phyloP scores from a whole-genome alignment of 805 yeast species.

The Diddensiella caesifluorescens region DNA sequence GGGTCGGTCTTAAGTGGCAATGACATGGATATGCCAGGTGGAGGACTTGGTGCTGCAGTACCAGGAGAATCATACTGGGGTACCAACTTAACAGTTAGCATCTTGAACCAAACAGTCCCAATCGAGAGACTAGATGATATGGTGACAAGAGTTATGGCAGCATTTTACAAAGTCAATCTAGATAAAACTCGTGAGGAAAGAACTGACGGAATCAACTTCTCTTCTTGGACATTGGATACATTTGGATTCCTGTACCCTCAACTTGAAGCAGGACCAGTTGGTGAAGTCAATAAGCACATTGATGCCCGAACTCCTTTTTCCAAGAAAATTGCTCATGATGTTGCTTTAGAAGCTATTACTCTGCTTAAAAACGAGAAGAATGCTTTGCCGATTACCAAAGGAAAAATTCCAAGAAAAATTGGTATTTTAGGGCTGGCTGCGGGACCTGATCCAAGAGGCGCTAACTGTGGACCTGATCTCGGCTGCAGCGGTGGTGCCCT shows the following conservation, averaged over 20 bases:
- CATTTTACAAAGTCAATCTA: slow-evolving; percentile 45
- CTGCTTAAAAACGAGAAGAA: slow-evolving; percentile 49
- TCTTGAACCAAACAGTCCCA: slow-evolving; percentile 51
- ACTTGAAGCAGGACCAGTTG: slow-evolving; percentile 46
- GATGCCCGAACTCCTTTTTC: slow-evolving; percentile 46
- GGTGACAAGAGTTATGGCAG: slow-evolving; percentile 55
- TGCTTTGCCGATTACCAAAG: slow-evolving; percentile 48
- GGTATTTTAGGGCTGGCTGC: slow-evolving; percentile 52
- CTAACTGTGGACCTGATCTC: slow-evolving; percentile 47
- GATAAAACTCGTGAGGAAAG: slow-evolving; percentile 21
- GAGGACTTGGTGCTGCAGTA: slow-evolving; percentile 35
- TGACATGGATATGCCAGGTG: slow-evolving; percentile 68
- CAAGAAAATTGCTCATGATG: slow-evolving; percentile 45
- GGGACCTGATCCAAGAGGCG: slow-evolving; percentile 45
- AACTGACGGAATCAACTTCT: slow-evolving; percentile 42
- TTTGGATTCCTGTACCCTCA: slow-evolving; percentile 35
- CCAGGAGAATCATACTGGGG: slow-evolving; percentile 55
- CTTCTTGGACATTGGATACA: slow-evolving; percentile 54
- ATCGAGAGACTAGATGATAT: slow-evolving; percentile 53
- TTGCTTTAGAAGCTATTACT: slow-evolving; percentile 54
- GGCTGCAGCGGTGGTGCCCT: slow-evolving; percentile 49
- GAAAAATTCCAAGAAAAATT: slow-evolving; percentile 35
- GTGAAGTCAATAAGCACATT: slow-evolving; percentile 48
- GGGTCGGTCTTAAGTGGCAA: slow-evolving; percentile 52
- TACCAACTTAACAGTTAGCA: slow-evolving; percentile 48